phyloP scores from a whole-genome alignment of 108 stramenopile species.

The Fragilaria radians region DNA sequence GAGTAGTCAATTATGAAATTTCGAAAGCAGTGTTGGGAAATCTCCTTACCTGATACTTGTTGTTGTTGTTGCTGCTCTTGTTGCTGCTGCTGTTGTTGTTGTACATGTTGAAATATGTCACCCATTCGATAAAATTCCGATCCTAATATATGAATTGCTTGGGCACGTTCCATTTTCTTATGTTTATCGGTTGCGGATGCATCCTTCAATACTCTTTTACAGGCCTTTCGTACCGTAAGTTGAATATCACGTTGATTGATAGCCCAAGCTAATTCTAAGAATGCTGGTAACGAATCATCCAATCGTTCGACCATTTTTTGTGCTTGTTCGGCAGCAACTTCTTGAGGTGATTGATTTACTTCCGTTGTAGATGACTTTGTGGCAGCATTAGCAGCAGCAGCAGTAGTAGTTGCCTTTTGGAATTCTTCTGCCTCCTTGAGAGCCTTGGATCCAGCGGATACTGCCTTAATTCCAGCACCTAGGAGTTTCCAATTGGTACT shows the following conservation, averaged over 20 bases:
- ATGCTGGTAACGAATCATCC: slow-evolving; percentile 74
- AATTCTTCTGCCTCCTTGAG: slow-evolving; percentile 67
- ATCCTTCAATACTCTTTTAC: slow-evolving; percentile 75
- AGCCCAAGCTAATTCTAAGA: slow-evolving; percentile 82
- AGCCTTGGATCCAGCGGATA: slow-evolving; percentile 63
- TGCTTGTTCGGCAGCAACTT: slow-evolving; percentile 53
- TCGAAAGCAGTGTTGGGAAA: no score
- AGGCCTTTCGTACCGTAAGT: slow-evolving; percentile 62
- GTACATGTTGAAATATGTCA: slow-evolving; percentile 15
- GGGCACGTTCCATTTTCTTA: slow-evolving; percentile 53
- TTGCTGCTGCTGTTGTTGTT: no score
- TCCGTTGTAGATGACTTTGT: slow-evolving; percentile 7
- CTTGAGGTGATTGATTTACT: slow-evolving; percentile 9
- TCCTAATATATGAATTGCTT: slow-evolving; percentile 64
- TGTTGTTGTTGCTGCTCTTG: no score
- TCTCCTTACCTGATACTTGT: no score
- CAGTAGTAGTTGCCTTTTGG: slow-evolving; percentile 30
- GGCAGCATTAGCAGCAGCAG: slow-evolving; percentile 10
- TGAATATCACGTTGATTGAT: slow-evolving; percentile 79
- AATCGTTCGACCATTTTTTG: slow-evolving; percentile 64
- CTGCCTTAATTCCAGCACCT: slow-evolving; percentile 68
- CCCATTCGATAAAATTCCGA: slow-evolving; percentile 67
- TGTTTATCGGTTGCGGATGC: slow-evolving; percentile 27
- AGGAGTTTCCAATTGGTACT: slow-evolving; percentile 54
- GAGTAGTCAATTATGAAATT: no score